A percentile compares a stretch with the other conserved stretches of the same genome.
Conservation (phyloP, 176 grass and related monocot genomes). For the Dendrocalamus sinicus region DNA sequence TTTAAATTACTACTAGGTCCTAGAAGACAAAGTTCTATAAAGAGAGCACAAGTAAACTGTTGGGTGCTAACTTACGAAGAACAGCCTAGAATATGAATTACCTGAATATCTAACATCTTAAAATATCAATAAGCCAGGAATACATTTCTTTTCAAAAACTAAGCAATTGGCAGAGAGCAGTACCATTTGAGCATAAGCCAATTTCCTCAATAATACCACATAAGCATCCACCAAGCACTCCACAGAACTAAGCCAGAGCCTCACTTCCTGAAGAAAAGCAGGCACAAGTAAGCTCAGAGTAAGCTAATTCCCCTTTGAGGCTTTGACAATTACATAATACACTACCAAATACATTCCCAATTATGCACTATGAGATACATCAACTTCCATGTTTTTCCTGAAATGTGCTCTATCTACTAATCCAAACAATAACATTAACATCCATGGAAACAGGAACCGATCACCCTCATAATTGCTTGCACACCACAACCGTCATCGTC, state of each 20-base stretch:
- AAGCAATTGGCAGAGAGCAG: conserved; percentile 19
- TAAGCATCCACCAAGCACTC: conserved; percentile 82
- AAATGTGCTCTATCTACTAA: conserved; percentile 18
- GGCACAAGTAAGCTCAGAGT: background rate
- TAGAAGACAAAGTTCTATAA: conserved; percentile 18
- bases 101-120: conserved; percentile 21
- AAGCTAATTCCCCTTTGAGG: conserved; percentile 1
- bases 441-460: background rate
- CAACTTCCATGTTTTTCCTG: background rate
- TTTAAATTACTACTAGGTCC: conserved; percentile 35
- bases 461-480: background rate
- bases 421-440: background rate
- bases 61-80: conserved; percentile 8
- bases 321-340: conserved; percentile 6
- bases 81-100: conserved; percentile 8
- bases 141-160: conserved; percentile 23
- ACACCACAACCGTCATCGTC: background rate
- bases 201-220: conserved; percentile 75
- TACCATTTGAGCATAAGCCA: conserved; percentile 62
- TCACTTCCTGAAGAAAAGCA: conserved; percentile 58
- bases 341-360: background rate
- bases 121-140: conserved; percentile 14
- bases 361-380: conserved; percentile 24
- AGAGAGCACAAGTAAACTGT: conserved; percentile 13
- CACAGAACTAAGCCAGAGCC: conserved; percentile 64